Conservation (phyloP, 2,329 filamentous ascomycete species). For the Epichloe aotearoae region DNA sequence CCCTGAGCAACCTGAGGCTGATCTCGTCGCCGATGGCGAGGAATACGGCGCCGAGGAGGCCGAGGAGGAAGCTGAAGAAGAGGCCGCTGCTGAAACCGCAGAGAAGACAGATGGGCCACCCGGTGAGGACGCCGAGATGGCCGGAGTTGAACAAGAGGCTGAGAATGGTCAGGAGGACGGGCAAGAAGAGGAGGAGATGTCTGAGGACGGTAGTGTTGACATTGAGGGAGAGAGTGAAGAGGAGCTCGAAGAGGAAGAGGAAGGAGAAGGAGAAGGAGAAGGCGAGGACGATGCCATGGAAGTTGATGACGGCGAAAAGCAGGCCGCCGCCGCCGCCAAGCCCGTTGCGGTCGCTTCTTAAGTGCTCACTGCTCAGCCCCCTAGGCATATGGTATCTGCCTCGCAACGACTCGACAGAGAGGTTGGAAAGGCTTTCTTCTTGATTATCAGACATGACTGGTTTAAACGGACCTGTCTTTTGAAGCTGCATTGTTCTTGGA, state of each 20-base stretch:
- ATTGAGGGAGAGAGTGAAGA: slow-evolving; percentile 66
- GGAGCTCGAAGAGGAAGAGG: slow-evolving; percentile 54
- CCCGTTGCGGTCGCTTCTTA: slow-evolving; percentile 24
- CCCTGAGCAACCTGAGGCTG: slow-evolving; percentile 93
- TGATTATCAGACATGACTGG: neutral
- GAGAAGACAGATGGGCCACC: slow-evolving; percentile 24
- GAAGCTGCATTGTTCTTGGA: neutral
- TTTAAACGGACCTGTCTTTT: neutral
- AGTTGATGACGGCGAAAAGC: slow-evolving; percentile 29
- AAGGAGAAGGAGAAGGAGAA: slow-evolving; percentile 26
- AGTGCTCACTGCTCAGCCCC: neutral
- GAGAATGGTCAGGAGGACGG: slow-evolving; percentile 23
- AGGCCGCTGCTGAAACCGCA: slow-evolving; percentile 33
- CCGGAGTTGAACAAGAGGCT: slow-evolving; percentile 43
- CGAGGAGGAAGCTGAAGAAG: slow-evolving; percentile 54
- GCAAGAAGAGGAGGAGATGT: slow-evolving; percentile 52
- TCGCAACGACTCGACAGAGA: neutral
- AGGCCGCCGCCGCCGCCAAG: slow-evolving; percentile 18
- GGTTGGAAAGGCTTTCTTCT: neutral
- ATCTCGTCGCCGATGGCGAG: slow-evolving; percentile 71
- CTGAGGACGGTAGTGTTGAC: slow-evolving; percentile 66
- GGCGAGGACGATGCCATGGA: slow-evolving; percentile 34
- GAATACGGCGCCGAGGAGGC: slow-evolving; percentile 86
- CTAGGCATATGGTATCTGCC: neutral
- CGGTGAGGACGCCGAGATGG: slow-evolving; percentile 65